phyloP scores from a whole-genome alignment of 2,329 filamentous ascomycete species.

The Ascochyta pisi region DNA sequence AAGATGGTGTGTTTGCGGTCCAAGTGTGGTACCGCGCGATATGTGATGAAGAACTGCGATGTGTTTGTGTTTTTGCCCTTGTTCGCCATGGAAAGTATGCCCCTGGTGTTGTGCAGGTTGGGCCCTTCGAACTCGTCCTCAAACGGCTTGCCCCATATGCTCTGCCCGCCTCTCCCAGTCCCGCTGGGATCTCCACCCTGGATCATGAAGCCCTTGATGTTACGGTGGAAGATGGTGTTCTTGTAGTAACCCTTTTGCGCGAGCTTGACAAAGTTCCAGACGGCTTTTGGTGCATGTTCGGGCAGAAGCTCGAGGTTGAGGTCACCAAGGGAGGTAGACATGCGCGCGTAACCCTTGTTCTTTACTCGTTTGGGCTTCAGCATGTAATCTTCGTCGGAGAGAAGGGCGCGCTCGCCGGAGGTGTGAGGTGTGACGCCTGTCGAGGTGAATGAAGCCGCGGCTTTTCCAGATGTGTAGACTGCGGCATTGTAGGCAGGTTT shows the following conservation, averaged over 20 bases:
- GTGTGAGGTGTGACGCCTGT: constrained; percentile 94
- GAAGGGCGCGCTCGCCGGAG: constrained; percentile 80
- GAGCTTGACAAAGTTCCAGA: constrained; percentile 95
- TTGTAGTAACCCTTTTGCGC: constrained; percentile 91
- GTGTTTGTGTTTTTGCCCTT: constrained; percentile 99
- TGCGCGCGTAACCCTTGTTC: constrained; percentile 86
- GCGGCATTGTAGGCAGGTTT: constrained; percentile 75
- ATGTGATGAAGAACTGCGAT: constrained; percentile 93
- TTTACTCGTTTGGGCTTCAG: constrained; percentile 88
- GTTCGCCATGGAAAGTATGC: constrained; percentile 92
- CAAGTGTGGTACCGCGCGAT: constrained; percentile 82
- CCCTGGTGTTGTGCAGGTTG: constrained; percentile 79
- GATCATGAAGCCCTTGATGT: constrained; percentile 97
- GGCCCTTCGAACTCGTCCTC: constrained; percentile 92
- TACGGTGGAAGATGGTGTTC: constrained; percentile 84
- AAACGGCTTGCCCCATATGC: constrained; percentile 94
- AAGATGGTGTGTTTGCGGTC: constrained; percentile 99
- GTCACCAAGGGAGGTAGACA: constrained; percentile 84
- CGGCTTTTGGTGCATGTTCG: constrained; percentile 88
- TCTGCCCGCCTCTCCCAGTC: constrained; percentile 86
- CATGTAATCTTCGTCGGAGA: constrained; percentile 97
- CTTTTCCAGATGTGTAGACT: constrained; percentile 85
- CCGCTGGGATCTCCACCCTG: constrained; percentile 95
- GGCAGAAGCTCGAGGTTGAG: constrained; percentile 89
- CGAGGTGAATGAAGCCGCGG: constrained; percentile 93